Conservation (phyloP, 805 yeast genomes). For the Brettanomyces custersianus region DNA sequence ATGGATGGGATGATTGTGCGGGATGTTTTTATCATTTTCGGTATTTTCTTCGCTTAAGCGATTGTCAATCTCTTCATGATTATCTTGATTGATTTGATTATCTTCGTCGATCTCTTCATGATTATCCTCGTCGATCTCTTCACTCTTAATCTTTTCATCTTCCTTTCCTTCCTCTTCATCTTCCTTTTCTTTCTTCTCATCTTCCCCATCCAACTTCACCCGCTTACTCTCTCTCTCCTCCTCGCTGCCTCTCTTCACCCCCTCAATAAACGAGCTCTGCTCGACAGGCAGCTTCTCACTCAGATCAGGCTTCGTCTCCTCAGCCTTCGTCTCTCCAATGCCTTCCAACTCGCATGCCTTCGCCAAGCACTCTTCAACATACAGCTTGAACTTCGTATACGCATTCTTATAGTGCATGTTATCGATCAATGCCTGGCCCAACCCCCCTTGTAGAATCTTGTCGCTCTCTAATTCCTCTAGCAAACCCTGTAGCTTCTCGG, state of each 20-base stretch:
- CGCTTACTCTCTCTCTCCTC: constrained; percentile 6
- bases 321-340: constrained; percentile 4
- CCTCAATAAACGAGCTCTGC: constrained; percentile 2
- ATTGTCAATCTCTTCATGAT: not conserved
- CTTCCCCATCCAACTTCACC: constrained; percentile 11
- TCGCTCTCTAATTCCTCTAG: constrained; percentile 15
- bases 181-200: constrained; percentile 9
- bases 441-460: constrained; percentile 17
- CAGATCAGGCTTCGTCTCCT: not conserved
- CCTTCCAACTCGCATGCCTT: constrained; percentile 11
- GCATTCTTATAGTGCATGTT: constrained; percentile 15
- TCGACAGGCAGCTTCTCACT: not conserved
- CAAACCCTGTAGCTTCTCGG: constrained; percentile 15
- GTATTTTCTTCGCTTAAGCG: not conserved
- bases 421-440: constrained; percentile 19
- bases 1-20: not conserved
- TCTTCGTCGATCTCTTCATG: not conserved
- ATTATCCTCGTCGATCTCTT: constrained; percentile 3
- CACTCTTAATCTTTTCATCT: constrained; percentile 7
- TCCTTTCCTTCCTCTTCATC: constrained; percentile 12
- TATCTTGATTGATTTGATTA: not conserved
- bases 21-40: not conserved
- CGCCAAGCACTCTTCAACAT: constrained; percentile 18
- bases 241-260: constrained; percentile 3
- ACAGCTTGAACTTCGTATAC: constrained; percentile 16